phyloP scores from a whole-genome alignment of 2,329 filamentous ascomycete species.

The Trichoderma lentiforme region DNA sequence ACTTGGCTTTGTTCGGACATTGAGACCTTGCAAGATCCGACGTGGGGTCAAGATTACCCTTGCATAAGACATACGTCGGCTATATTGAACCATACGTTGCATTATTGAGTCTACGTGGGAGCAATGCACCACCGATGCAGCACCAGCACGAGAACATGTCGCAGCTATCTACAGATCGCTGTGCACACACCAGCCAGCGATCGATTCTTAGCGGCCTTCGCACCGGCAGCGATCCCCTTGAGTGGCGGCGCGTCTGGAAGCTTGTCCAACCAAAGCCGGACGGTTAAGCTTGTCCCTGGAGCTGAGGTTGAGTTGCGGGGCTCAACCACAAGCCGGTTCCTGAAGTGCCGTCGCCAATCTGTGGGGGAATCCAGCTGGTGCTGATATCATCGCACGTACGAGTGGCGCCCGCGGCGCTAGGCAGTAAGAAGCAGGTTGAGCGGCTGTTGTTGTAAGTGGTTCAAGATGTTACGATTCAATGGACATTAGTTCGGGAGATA shows the following conservation, averaged over 20 bases:
- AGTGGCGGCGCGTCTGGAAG: neutral
- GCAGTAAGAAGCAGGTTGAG: conserved; percentile 10
- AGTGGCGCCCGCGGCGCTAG: neutral
- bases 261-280: neutral
- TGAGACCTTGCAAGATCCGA: neutral
- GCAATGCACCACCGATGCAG: neutral
- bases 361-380: conserved; percentile 6
- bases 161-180: neutral
- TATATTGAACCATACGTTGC: neutral
- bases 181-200: neutral
- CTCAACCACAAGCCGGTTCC: conserved; percentile 5
- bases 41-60: neutral
- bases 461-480: neutral
- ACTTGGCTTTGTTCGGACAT: neutral
- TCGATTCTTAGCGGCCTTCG: neutral
- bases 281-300: neutral
- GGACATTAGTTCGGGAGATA: neutral
- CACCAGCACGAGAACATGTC: neutral
- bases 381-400: conserved; percentile 7
- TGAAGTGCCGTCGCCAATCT: conserved; percentile 18
- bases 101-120: neutral
- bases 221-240: neutral
- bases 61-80: neutral
- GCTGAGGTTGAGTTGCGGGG: neutral
- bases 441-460: neutral